Evolutionary conservation across 768 basidiomycete genomes (phyloP).

Genomic region (Podaxis sp.): DNA sequence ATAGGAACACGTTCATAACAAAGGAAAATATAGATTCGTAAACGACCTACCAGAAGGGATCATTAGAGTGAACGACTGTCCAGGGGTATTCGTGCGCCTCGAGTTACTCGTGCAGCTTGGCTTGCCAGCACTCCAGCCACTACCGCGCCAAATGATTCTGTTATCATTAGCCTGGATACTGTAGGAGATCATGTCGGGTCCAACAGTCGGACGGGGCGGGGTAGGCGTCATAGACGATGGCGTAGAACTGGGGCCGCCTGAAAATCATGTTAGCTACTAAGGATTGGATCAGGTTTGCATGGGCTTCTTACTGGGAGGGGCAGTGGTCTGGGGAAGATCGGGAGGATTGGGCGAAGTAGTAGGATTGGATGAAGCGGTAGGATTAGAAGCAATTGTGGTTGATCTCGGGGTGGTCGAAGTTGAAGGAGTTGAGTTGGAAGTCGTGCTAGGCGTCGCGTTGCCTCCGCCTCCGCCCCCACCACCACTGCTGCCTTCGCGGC

Average conservation of each 20-base stretch:
- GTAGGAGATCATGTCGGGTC: not conserved
- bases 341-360: not conserved
- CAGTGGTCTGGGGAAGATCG: not conserved
- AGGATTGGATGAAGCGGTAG: no score
- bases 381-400: not conserved
- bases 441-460: not conserved
- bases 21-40: not conserved
- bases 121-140: not conserved
- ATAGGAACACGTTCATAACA: not conserved
- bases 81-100: not conserved
- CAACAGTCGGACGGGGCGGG: not conserved
- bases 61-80: slow-evolving; percentile 9
- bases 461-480: not conserved
- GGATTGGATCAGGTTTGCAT: not conserved
- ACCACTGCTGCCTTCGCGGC: not conserved
- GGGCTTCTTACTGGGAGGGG: not conserved
- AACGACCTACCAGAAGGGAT: not conserved
- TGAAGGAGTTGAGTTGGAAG: not conserved
- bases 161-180: not conserved
- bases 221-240: not conserved
- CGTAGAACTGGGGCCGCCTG: not conserved
- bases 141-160: slow-evolving; percentile 3
- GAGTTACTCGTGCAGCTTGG: not conserved
- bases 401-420: not conserved
- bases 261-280: not conserved